A percentile compares a stretch with the other conserved stretches of the same genome.
These are phyloP conservation scores for Cryptococcus sp. DNA, from an alignment of 1,284 basidiomycete genomes.

Conservation along the genomic window DNA sequence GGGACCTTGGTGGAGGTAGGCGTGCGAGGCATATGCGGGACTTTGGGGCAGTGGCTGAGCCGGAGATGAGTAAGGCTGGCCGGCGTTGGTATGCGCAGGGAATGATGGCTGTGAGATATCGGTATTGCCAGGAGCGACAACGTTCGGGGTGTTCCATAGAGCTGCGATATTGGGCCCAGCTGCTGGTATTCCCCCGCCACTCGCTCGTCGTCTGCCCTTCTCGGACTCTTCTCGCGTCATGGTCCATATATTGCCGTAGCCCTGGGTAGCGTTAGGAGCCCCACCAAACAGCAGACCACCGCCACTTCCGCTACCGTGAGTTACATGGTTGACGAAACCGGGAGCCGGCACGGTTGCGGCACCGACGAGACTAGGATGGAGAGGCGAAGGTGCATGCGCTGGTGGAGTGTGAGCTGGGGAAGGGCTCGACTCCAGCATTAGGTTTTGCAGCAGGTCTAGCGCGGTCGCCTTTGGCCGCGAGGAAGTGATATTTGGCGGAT, in stretches of 20 bases:
- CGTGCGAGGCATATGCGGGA: background rate
- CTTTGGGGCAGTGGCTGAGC: background rate
- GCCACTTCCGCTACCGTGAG: background rate
- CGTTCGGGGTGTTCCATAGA: constrained; percentile 6
- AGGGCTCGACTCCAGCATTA: constrained; percentile 20
- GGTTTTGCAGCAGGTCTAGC: constrained; percentile 27
- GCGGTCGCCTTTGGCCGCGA: constrained; percentile 15
- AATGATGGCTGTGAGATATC: background rate
- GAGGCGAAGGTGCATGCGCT: constrained; percentile 1
- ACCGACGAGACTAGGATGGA: background rate
- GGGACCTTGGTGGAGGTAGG: background rate
- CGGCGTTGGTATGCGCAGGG: background rate
- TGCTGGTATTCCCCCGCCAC: background rate
- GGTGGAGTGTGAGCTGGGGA: constrained; percentile 3
- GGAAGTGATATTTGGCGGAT: background rate
- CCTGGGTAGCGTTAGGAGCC: constrained; percentile 2
- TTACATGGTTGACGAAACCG: constrained; percentile 1
- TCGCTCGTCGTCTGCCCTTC: constrained; percentile 21
- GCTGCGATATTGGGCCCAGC: constrained; percentile 5
- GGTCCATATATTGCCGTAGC: constrained; percentile 35
- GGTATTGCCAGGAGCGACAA: no score
- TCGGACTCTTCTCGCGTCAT: constrained; percentile 39
- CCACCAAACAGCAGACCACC: constrained; percentile 28
- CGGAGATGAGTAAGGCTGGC: background rate
- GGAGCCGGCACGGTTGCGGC: background rate